Evolutionary conservation across 1,139 yeast genomes (phyloP), one percentile per base, ranked within the genome.

Genomic region (Ogataea hybrid): DNA sequence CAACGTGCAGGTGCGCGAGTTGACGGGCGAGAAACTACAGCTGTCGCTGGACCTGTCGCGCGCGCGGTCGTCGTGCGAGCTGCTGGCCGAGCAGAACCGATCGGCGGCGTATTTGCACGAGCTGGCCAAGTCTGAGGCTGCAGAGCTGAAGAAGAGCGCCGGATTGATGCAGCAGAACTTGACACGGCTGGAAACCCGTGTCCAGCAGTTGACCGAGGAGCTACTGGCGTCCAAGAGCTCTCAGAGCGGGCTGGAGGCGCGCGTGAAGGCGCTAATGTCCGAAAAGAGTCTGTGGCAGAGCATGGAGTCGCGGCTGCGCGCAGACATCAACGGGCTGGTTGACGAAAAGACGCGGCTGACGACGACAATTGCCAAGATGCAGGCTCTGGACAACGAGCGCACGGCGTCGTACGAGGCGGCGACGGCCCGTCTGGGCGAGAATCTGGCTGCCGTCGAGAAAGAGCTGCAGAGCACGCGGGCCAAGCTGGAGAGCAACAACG

Each of bases 271-370:
- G 42, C 63, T 81, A 39, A 65, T 68, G 47, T 76, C 82, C 1
- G 92, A 85, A 52, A 75, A 72, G 46, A 64, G 69, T 2, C 58
- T 81, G 36, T 69, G 78, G 67, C 63, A 67, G 36, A 58, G 78
- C 0, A 59, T 76, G 27, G 82, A 80, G 47, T 61, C 64, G 12
- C 69, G 84, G n/a, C 62, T 84, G 38, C 65, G 73, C 28, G 67
- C 67, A 21, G 92, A 84, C 47, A 70, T 79, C 37, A 63, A 67
- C 5, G 75, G 70, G 28, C 66, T 85, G 44, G 65, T 71, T 39
- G 70, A 70, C 5, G 95, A 88, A 56, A 80, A 80, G 54, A 63
- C 73, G 9, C 75, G 79, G 42, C 67, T 87, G 35, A 81, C 73
- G 50, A 74, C 76, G 6, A 69, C 82, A 48, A 71, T 85, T n/a